phyloP scores from a whole-genome alignment of 177 flowering plant genomes.

The Vitis hybrid region DNA sequence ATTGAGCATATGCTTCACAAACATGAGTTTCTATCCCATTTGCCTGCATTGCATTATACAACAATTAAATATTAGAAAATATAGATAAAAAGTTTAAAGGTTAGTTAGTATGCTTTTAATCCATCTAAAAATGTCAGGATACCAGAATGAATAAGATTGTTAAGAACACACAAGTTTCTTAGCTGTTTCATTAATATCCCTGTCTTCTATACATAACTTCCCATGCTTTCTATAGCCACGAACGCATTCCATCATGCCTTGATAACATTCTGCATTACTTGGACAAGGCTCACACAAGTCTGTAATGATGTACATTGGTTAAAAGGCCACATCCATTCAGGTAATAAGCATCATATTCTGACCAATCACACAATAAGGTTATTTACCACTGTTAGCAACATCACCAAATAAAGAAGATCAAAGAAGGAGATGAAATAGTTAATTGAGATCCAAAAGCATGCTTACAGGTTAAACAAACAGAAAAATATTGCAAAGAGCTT shows the following conservation, averaged over 20 bases:
- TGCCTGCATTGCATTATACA: slow-evolving; percentile 47
- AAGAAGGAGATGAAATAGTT: no score
- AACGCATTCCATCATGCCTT: slow-evolving; percentile 70
- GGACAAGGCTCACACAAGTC: slow-evolving; percentile 88
- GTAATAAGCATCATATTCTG: slow-evolving; percentile 1
- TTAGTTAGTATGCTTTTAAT: not conserved
- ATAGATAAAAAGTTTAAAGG: not conserved
- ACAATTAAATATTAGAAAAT: slow-evolving; percentile 9
- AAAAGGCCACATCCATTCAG: not conserved
- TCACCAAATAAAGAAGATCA: no score
- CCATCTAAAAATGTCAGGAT: not conserved
- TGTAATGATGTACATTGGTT: slow-evolving; percentile 28
- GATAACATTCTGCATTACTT: slow-evolving; percentile 59
- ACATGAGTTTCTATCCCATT: slow-evolving; percentile 52
- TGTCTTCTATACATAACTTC: slow-evolving; percentile 76
- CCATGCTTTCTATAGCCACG: slow-evolving; percentile 72
- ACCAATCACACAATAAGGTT: not conserved
- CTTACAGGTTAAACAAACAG: no score
- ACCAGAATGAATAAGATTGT: slow-evolving; percentile 16
- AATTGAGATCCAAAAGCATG: no score
- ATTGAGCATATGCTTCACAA: slow-evolving; percentile 65
- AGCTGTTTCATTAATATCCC: slow-evolving; percentile 70
- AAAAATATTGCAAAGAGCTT: no score
- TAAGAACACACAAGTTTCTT: slow-evolving; percentile 62
- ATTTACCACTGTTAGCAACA: no score